Conservation (phyloP, 164 flowering plant species). For the Liriodendron chinense region DNA sequence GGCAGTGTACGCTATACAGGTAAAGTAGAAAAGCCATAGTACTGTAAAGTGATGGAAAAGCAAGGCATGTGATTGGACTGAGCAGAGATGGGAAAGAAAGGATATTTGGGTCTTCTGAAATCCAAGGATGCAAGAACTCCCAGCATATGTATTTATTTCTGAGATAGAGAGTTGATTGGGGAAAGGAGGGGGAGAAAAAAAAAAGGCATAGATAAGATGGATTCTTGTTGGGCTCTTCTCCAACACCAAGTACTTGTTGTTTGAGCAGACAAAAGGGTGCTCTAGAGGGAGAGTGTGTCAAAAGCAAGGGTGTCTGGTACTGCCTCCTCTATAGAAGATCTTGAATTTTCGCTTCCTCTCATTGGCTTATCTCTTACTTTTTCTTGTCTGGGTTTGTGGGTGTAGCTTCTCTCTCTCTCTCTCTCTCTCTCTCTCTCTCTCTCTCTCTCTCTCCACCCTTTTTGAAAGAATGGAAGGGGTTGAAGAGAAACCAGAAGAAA, state of each 20-base stretch:
- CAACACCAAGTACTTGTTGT: constrained; percentile 35
- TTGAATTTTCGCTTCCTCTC: neutral
- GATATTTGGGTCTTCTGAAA: neutral
- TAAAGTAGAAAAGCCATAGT: neutral
- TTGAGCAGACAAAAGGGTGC: constrained; percentile 36
- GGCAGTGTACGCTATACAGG: neutral
- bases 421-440: constrained; percentile 12
- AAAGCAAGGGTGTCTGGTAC: too few relatives aligned
- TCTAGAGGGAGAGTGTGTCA: too few relatives aligned
- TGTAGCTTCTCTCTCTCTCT: neutral
- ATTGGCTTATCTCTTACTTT: neutral
- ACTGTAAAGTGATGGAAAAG: constrained; percentile 3
- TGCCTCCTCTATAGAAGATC: neutral
- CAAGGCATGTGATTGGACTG: neutral
- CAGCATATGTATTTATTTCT: neutral
- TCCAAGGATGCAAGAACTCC: neutral
- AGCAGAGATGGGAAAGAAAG: neutral
- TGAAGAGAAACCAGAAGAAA: constrained; percentile 18
- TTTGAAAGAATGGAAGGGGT: constrained; percentile 31
- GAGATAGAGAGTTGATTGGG: neutral
- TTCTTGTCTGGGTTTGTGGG: neutral
- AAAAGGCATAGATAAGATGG: constrained; percentile 28
- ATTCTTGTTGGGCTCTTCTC: constrained; percentile 31
- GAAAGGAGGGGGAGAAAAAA: neutral
- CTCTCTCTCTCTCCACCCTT: neutral